A percentile compares a stretch with the other conserved stretches of the same genome.
Evolutionary conservation across 106 monocot species (phyloP).

Genomic region (Amphibolis antarctica): DNA sequence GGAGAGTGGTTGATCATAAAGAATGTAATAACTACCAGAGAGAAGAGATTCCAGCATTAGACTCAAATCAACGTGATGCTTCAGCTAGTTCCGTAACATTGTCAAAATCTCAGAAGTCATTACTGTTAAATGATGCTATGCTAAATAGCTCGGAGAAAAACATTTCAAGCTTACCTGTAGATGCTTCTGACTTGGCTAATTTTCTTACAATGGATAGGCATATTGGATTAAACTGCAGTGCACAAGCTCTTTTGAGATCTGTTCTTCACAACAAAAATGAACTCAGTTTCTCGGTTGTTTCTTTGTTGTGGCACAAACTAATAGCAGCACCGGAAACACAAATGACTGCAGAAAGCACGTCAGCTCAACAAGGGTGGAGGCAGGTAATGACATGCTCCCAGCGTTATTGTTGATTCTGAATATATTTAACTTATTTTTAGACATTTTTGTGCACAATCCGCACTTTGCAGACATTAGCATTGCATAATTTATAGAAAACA

Average conservation of each 20-base stretch:
- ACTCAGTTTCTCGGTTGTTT: slow-evolving; percentile 90
- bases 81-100: slow-evolving; percentile 16
- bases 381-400: slow-evolving; percentile 34
- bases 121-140: slow-evolving; percentile 21
- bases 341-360: slow-evolving; percentile 83
- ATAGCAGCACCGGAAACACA: slow-evolving; percentile 79
- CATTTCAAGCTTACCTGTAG: slow-evolving; percentile 42
- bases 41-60: slow-evolving; percentile 19
- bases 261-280: slow-evolving; percentile 77
- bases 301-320: slow-evolving; percentile 89
- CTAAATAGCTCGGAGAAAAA: slow-evolving; percentile 43
- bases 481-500: no score
- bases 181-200: slow-evolving; percentile 88
- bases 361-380: slow-evolving; percentile 94
- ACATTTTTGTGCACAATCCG: not conserved
- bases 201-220: slow-evolving; percentile 79
- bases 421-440: not conserved
- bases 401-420: not conserved
- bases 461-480: no score
- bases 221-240: slow-evolving; percentile 46
- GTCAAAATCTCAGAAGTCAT: slow-evolving; percentile 18
- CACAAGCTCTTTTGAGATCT: slow-evolving; percentile 57
- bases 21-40: slow-evolving; percentile 10
- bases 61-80: slow-evolving; percentile 10
- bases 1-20: no score